Percentiles rank a stretch among this genome's conserved stretches.
These are phyloP conservation scores for Grosmannia serpens DNA, from an alignment of 2,329 filamentous ascomycete genomes.

Conservation along the genomic window DNA sequence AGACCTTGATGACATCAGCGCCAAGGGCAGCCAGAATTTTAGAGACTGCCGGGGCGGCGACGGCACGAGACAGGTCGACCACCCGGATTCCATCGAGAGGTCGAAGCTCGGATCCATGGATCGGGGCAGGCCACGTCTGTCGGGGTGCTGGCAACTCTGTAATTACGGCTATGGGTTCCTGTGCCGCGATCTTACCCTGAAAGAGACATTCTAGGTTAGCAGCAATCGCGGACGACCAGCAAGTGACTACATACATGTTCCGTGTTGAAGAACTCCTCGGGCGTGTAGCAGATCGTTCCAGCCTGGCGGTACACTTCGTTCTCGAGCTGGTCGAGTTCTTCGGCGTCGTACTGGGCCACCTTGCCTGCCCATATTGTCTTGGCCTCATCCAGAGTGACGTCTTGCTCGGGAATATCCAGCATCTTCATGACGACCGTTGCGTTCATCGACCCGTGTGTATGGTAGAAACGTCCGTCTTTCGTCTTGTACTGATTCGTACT, in stretches of 20 bases:
- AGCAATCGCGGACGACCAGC: too few species aligned
- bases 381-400: conserved; percentile 9
- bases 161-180: not conserved
- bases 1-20: conserved; percentile 32
- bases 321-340: conserved; percentile 26
- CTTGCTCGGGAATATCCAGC: conserved; percentile 28
- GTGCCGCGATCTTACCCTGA: not conserved
- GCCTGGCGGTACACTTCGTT: conserved; percentile 28
- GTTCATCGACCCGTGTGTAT: conserved; percentile 35
- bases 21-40: conserved; percentile 28
- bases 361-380: conserved; percentile 21
- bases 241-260: conserved; percentile 12
- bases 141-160: not conserved
- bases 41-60: conserved; percentile 32
- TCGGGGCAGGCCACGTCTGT: not conserved
- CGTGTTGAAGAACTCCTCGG: conserved; percentile 28
- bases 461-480: conserved; percentile 26
- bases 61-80: conserved; percentile 34
- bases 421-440: conserved; percentile 27
- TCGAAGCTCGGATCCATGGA: conserved; percentile 17
- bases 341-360: conserved; percentile 19
- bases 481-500: conserved; percentile 4
- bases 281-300: conserved; percentile 31
- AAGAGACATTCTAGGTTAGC: not conserved
- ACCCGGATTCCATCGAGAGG: conserved; percentile 35